Evolutionary conservation across 2,329 filamentous ascomycete species (phyloP), one percentile per base, ranked within the genome.

Genomic region (Ophiostoma sp.): DNA sequence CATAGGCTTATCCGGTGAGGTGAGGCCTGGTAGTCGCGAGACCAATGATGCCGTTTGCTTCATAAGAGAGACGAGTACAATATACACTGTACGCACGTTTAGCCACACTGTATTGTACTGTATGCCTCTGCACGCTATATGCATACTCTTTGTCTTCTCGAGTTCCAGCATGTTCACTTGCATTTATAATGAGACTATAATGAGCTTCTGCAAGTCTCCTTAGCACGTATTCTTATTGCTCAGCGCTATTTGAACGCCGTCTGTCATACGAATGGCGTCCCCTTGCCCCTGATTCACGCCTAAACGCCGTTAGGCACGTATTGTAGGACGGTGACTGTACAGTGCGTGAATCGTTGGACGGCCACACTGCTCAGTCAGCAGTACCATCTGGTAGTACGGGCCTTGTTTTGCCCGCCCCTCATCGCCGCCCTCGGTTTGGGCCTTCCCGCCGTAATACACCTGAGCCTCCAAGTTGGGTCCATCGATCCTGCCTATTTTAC

Each of bases 231-330:
- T 27, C 27, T 27, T 27, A 27, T 27, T 27, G 27, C 27, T 27
- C 27, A 27, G 27, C 27, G 18, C 2, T 36, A 11, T 55, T 55
- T 12, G n/a, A 55, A 27, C 49, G 49, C 49, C 18, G 49, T 55
- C 7, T 55, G 49, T 55, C 49, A 27, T 18, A 18, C 49, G 11
- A 11, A 55, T 55, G 18, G 18, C n/a, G n/a, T 11, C 49, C 49
- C n/a, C 49, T 18, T 55, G 27, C 49, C 27, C 49, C 49, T 55
- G 49, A 55, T 55, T 55, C 49, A 55, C 49, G 16, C 49, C 49
- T 55, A 27, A 36, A 55, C 49, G n/a, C 49, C 18, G 49, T 55
- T 27, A 55, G 18, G 49, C n/a, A 55, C 49, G 27, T 27, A 27
- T 27, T 27, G 27, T 27, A 27, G 27, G 27, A 27, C 27, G 27